phyloP scores from a whole-genome alignment of 1,284 basidiomycete genomes.

The Rhodotorula sp. region DNA sequence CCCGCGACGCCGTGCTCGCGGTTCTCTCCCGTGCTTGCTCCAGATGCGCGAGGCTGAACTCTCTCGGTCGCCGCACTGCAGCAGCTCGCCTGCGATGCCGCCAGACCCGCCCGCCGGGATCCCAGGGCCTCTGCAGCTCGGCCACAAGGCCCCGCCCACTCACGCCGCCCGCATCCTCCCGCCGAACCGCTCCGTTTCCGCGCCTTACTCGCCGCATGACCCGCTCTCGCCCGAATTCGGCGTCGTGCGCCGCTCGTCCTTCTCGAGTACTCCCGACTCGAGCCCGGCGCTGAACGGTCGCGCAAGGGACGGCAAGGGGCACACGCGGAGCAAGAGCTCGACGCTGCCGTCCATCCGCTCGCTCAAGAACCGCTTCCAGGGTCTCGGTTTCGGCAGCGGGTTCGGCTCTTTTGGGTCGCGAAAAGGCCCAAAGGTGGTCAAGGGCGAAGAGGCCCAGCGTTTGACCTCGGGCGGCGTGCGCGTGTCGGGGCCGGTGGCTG shows the following conservation, averaged over 20 bases:
- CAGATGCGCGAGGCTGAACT: background rate
- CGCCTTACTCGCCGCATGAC: background rate
- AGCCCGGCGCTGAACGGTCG: background rate
- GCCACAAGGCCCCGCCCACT: background rate
- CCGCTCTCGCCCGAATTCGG: background rate
- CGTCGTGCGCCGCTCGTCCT: background rate
- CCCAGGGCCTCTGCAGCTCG: background rate
- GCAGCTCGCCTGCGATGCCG: background rate
- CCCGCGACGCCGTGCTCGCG: no score
- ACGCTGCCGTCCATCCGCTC: slow-evolving; percentile 19
- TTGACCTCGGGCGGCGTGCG: background rate
- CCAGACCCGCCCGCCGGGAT: background rate
- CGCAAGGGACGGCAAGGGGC: background rate
- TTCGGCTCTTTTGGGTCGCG: background rate
- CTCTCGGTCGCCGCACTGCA: background rate
- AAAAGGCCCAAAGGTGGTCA: background rate
- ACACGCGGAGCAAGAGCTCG: background rate
- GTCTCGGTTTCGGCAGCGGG: background rate
- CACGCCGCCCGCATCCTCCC: background rate
- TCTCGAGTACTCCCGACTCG: background rate
- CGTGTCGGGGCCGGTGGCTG: background rate
- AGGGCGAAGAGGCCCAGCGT: slow-evolving; percentile 7
- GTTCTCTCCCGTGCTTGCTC: background rate
- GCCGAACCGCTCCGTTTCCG: background rate
- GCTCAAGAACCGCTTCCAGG: slow-evolving; percentile 11